Evolutionary conservation across 2,329 filamentous ascomycete species (phyloP).

Genomic region (Ophiostoma tasmaniense): DNA sequence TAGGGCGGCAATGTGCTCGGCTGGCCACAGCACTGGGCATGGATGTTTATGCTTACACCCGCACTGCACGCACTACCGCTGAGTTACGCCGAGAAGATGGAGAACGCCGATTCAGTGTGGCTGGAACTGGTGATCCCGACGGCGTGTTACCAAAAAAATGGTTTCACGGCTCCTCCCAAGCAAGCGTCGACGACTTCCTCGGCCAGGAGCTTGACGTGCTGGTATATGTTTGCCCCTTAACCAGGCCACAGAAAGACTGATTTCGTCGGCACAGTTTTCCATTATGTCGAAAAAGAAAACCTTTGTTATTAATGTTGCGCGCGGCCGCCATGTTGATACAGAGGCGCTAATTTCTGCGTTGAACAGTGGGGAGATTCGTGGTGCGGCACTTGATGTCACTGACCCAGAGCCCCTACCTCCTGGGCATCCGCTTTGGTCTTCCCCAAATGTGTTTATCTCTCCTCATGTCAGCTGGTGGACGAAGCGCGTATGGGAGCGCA

Average conservation of each 20-base stretch:
- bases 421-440: slow-evolving; percentile 52
- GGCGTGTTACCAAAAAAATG: slow-evolving; percentile 35
- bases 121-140: slow-evolving; percentile 45
- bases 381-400: slow-evolving; percentile 59
- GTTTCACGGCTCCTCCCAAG: slow-evolving; percentile 35
- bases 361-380: slow-evolving; percentile 25
- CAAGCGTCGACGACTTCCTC: slow-evolving; percentile 42
- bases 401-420: slow-evolving; percentile 57
- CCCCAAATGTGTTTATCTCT: slow-evolving; percentile 48
- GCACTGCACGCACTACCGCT: slow-evolving; percentile 40
- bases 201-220: slow-evolving; percentile 43
- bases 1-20: slow-evolving; percentile 36
- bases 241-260: slow-evolving; percentile 35
- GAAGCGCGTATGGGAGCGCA: neutral
- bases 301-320: slow-evolving; percentile 59
- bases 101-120: slow-evolving; percentile 50
- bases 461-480: slow-evolving; percentile 24
- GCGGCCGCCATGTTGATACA: slow-evolving; percentile 44
- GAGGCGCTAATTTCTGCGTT: slow-evolving; percentile 37
- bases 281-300: slow-evolving; percentile 32
- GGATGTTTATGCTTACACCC: slow-evolving; percentile 61
- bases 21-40: slow-evolving; percentile 54
- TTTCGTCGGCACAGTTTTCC: slow-evolving; percentile 42
- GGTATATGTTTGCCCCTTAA: slow-evolving; percentile 45
- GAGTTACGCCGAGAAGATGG: slow-evolving; percentile 46